Evolutionary conservation across 2,329 filamentous ascomycete species (phyloP).

Genomic region (Monilinia fructicola): DNA sequence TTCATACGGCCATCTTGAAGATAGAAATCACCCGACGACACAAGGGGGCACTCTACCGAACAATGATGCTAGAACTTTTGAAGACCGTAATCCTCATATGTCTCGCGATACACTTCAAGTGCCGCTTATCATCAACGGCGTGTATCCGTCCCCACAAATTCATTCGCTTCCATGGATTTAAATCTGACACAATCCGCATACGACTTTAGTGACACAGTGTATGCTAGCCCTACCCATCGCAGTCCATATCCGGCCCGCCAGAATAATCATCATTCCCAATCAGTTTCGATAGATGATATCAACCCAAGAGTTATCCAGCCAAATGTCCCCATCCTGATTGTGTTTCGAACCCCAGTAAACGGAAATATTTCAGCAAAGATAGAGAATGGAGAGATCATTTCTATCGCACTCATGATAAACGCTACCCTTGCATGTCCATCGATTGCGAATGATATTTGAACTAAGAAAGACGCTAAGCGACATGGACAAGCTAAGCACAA

Average conservation of each 20-base stretch:
- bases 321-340: not conserved
- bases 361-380: not conserved
- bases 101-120: not conserved
- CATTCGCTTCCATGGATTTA: not conserved
- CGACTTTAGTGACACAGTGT: not conserved
- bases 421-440: not conserved
- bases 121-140: not conserved
- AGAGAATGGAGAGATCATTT: constrained; percentile 6
- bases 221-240: not conserved
- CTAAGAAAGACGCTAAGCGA: not conserved
- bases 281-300: not conserved
- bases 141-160: not conserved
- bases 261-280: not conserved
- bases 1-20: not conserved
- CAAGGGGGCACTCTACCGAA: not conserved
- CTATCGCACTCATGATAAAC: not conserved
- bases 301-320: not conserved
- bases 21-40: no score
- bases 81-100: not conserved
- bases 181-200: not conserved
- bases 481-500: not conserved
- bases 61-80: not conserved
- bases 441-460: not conserved
- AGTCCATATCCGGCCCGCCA: not conserved
- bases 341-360: not conserved